Base-by-base conservation (phyloP, 1,284 basidiomycete genomes). In the Pseudozyma hubeiensis region DNA sequence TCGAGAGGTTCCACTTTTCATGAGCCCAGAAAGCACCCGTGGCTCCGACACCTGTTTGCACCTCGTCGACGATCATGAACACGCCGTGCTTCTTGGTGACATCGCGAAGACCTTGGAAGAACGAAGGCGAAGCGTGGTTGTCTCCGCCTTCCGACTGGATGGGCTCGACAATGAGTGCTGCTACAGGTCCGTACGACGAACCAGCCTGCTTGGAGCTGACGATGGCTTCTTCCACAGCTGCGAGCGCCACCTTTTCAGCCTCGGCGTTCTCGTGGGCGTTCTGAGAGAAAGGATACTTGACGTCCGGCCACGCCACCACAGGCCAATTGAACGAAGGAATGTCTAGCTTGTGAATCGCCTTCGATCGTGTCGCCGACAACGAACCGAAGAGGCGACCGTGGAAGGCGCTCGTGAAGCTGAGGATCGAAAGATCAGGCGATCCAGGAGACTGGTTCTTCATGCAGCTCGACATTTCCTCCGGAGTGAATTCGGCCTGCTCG, bases 291-390 rank as follows among this genome's bases (percentile, higher is more conserved):
- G 88, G 88, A 80, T 89, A 89, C 79, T 87, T 86, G 61, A 88
- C 74, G 16, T 85, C 66, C 0, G 88, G 88, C 85, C 87, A 89
- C 11, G 85, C 78, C 1, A 86, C 87, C 30, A 84, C 85, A 0
- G 88, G 88, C 88, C 87, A 88, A 82, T 88, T 87, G 79, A 88
- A 88, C 0, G 88, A 87, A 11, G 88, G 88, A 30, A 89, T 86
- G 78, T 88, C 88, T 68, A 88, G 79, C 84, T 88, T 88, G 84
- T 88, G 88, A 45, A 85, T 84, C 0, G 83, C 81, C 60, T 85
- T 85, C 63, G 75, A 81, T 33, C 87, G 81, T 1, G 88, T 88
- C 0, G 87, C 85, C 13, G 85, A 87, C 37, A 89, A 84, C 52
- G 86, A 86, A 6, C 78, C 78, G 31, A 79, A 81, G 16, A 81